These are phyloP conservation scores for Bassia scoparia DNA, from an alignment of 148 eudicot species.

Conservation along the genomic window DNA sequence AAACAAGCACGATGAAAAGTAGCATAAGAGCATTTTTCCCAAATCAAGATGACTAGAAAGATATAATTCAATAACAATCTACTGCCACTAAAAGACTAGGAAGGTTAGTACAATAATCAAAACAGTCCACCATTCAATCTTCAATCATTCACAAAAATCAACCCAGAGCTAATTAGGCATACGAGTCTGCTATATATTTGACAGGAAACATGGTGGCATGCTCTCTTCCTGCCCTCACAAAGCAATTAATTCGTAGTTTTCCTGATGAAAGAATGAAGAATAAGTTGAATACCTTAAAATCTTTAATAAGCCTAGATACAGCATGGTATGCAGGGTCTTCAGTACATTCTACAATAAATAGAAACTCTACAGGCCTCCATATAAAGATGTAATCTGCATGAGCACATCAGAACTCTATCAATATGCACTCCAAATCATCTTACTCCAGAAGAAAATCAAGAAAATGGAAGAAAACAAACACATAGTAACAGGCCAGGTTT, in stretches of 20 bases:
- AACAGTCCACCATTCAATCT: background rate
- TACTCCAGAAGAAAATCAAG: background rate
- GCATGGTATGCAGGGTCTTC: slow-evolving; percentile 90
- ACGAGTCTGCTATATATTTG: background rate
- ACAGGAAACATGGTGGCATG: background rate
- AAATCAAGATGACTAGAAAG: background rate
- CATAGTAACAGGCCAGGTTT: background rate
- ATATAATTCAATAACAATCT: background rate
- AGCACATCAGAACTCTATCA: slow-evolving; percentile 3
- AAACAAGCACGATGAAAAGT: slow-evolving; percentile 5
- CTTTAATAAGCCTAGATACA: slow-evolving; percentile 51
- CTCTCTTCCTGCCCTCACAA: background rate
- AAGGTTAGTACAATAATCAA: background rate
- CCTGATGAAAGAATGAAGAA: slow-evolving; percentile 1
- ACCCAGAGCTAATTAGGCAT: background rate
- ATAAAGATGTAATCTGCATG: slow-evolving; percentile 76
- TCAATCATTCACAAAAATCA: background rate
- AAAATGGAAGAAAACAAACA: background rate
- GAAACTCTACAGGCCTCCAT: slow-evolving; percentile 86
- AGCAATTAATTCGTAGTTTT: background rate
- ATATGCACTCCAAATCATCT: slow-evolving; percentile 7
- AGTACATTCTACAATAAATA: slow-evolving; percentile 80
- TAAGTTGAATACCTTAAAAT: slow-evolving; percentile 49
- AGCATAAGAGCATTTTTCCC: background rate
- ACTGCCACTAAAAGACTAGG: background rate